Evolutionary conservation across 495 filamentous ascomycete species (phyloP).

Genomic region (Xylaria flabelliformis): DNA sequence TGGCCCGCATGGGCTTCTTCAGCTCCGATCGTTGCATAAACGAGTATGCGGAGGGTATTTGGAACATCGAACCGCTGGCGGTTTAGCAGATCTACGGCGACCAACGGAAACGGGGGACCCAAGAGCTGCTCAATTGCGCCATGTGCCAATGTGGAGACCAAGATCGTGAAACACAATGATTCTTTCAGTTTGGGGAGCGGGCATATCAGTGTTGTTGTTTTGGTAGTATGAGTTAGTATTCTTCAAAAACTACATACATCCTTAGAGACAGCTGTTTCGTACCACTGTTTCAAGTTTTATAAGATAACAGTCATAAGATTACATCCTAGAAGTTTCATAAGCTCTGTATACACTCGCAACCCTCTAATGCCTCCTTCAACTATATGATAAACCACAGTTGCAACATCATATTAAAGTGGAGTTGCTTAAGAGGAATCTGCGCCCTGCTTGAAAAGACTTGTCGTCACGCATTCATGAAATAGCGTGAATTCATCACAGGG

Average conservation of each 20-base stretch:
- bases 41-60: conserved; percentile 96
- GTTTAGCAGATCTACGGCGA: conserved; percentile 28
- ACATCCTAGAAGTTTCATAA: neutral
- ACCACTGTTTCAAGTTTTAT: neutral
- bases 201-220: neutral
- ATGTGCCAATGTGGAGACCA: neutral
- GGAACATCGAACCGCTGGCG: conserved; percentile 85
- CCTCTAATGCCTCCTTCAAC: neutral
- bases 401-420: too few species aligned
- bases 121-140: neutral
- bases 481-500: neutral
- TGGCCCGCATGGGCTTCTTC: conserved; percentile 96
- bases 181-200: neutral
- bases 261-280: neutral
- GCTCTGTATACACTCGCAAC: neutral
- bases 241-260: neutral
- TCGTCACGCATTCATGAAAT: neutral
- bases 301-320: conserved; percentile 17
- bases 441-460: neutral
- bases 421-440: neutral
- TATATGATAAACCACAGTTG: too few species aligned
- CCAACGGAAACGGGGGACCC: neutral
- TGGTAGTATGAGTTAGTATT: neutral
- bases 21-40: conserved; percentile 94
- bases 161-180: neutral